phyloP scores from a whole-genome alignment of 2,329 filamentous ascomycete genomes.

The Colletotrichum sp. region DNA sequence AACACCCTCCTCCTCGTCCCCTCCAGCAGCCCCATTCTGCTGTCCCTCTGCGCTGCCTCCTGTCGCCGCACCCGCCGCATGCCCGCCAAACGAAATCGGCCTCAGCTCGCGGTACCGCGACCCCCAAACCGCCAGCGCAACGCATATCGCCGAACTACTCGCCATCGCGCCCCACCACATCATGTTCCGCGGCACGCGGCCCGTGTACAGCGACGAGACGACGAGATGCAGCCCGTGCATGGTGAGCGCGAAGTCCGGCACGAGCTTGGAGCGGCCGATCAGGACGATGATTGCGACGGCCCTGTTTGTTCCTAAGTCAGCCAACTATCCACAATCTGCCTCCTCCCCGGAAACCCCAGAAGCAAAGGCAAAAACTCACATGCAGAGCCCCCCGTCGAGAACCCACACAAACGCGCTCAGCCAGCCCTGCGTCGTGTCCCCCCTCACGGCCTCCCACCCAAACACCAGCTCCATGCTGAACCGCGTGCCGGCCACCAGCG shows the following conservation, averaged over 20 bases:
- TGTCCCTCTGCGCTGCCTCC: constrained; percentile 22
- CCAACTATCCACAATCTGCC: not conserved
- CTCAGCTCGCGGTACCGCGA: constrained; percentile 89
- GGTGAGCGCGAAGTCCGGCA: constrained; percentile 92
- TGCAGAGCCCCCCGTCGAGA: constrained; percentile 58
- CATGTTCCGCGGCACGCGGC: constrained; percentile 74
- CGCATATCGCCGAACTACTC: constrained; percentile 47
- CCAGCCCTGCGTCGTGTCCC: constrained; percentile 68
- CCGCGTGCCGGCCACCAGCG: constrained; percentile 60
- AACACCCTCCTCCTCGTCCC: constrained; percentile 48
- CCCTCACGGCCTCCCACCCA: constrained; percentile 63
- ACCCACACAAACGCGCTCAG: constrained; percentile 63
- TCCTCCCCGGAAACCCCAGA: not conserved
- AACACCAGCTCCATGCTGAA: constrained; percentile 62
- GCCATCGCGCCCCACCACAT: constrained; percentile 83
- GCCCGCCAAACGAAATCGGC: constrained; percentile 85
- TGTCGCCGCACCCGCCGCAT: constrained; percentile 31
- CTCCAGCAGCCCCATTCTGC: constrained; percentile 5
- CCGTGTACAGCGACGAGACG: constrained; percentile 79
- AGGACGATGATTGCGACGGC: constrained; percentile 83
- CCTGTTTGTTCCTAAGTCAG: constrained; percentile 49
- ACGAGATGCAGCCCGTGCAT: constrained; percentile 84
- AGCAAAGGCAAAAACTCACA: constrained; percentile 38
- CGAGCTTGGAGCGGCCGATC: constrained; percentile 88
- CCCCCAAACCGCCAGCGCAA: constrained; percentile 81